Evolutionary conservation across 192 early-diverging fungal species (phyloP).

Genomic region (Phycomyces nitens): DNA sequence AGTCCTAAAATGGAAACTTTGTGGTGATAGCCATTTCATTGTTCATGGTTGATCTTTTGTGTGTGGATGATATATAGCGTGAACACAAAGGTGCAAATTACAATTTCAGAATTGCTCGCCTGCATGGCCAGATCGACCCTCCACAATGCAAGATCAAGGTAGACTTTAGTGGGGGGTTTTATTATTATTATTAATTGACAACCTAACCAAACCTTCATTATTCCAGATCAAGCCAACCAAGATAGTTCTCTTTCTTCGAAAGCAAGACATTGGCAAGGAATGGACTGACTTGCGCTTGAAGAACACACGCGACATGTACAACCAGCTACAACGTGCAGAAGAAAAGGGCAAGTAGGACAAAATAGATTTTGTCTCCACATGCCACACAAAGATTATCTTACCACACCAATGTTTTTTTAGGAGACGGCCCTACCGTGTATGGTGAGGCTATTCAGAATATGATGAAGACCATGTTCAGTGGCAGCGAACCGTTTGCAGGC

Average conservation of each 20-base stretch:
- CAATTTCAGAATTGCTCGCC: constrained; percentile 6
- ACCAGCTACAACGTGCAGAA: constrained; percentile 1
- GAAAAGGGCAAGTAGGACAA: neutral
- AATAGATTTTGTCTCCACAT: too few relatives aligned
- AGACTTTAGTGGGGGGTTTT: too few relatives aligned
- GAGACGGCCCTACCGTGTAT: neutral
- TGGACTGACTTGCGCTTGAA: constrained; percentile 3
- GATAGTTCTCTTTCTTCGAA: neutral
- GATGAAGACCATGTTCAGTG: neutral
- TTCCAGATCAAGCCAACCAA: neutral
- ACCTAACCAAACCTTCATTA: too few relatives aligned
- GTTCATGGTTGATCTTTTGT: neutral
- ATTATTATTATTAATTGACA: too few relatives aligned
- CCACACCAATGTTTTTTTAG: neutral
- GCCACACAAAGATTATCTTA: too few relatives aligned
- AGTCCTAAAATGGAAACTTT: neutral
- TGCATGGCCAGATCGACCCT: neutral
- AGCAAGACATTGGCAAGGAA: neutral
- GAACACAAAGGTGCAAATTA: constrained; percentile 6
- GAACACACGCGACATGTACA: constrained; percentile 7
- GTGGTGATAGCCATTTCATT: neutral
- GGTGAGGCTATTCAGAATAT: neutral
- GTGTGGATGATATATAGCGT: neutral
- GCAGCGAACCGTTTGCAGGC: neutral
- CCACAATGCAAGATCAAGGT: neutral